Percentiles rank a stretch among this genome's conserved stretches.
These are phyloP conservation scores for Epicoccum nigrum DNA, from an alignment of 2,329 filamentous ascomycete genomes.

Conservation along the genomic window DNA sequence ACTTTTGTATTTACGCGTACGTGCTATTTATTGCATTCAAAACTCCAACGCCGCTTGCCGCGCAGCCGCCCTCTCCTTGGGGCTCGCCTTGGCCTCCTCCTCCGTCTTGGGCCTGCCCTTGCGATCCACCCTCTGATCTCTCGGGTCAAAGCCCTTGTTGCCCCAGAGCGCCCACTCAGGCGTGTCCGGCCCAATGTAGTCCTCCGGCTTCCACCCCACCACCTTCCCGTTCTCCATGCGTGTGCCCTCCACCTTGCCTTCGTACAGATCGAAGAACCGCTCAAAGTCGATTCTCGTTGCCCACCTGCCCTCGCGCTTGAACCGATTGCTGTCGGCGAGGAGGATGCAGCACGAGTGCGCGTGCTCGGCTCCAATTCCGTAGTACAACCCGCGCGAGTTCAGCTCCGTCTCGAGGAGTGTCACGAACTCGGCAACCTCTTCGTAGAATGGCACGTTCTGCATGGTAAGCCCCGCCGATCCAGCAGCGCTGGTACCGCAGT, in stretches of 20 bases:
- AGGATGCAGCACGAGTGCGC: constrained; percentile 93
- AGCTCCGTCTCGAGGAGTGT: constrained; percentile 74
- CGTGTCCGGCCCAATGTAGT: constrained; percentile 85
- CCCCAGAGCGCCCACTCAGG: constrained; percentile 96
- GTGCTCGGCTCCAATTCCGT: constrained; percentile 94
- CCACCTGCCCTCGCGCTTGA: constrained; percentile 79
- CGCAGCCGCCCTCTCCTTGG: constrained; percentile 3
- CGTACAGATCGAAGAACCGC: constrained; percentile 82
- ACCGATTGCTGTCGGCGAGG: constrained; percentile 76
- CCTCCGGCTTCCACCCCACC: constrained; percentile 79
- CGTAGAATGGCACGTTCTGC: constrained; percentile 96
- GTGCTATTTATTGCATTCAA: too few relatives aligned
- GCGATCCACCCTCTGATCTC: constrained; percentile 83
- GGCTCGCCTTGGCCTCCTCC: constrained; percentile 10
- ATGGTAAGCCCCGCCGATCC: constrained; percentile 89
- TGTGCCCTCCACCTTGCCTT: constrained; percentile 56
- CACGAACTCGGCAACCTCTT: constrained; percentile 85
- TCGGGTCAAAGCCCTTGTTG: constrained; percentile 90
- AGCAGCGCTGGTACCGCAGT: constrained; percentile 88
- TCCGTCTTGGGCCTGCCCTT: constrained; percentile 67
- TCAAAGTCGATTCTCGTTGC: constrained; percentile 91
- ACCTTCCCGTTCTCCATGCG: constrained; percentile 52
- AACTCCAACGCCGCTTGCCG: constrained; percentile 21
- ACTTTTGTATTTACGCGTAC: too few relatives aligned
- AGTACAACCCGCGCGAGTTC: constrained; percentile 71